A percentile compares a stretch with the other conserved stretches of the same genome.
Evolutionary conservation across 2,329 filamentous ascomycete genomes (phyloP).

Genomic region (Domatiomyces catenatus): DNA sequence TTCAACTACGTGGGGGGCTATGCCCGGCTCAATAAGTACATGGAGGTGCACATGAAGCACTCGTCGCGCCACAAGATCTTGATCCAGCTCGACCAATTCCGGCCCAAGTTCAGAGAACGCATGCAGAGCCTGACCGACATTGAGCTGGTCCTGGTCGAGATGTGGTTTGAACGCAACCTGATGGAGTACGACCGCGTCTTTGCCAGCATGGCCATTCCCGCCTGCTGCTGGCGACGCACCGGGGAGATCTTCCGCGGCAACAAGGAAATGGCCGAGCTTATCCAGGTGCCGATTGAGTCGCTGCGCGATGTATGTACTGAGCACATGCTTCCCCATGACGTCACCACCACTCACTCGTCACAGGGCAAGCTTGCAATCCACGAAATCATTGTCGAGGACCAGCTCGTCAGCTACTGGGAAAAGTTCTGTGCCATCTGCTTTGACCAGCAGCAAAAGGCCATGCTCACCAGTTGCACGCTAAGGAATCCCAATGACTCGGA

Average conservation of each 20-base stretch:
- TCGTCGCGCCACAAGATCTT: constrained; percentile 80
- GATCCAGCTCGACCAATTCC: constrained; percentile 77
- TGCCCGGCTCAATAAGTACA: constrained; percentile 72
- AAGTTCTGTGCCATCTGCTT: constrained; percentile 98
- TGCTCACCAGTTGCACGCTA: constrained; percentile 81
- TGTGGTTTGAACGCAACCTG: constrained; percentile 95
- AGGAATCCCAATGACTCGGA: constrained; percentile 63
- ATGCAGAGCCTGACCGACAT: constrained; percentile 86
- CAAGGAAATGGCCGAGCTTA: constrained; percentile 95
- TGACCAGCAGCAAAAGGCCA: constrained; percentile 81
- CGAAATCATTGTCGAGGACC: constrained; percentile 89
- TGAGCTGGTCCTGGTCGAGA: constrained; percentile 86
- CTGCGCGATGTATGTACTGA: constrained; percentile 62
- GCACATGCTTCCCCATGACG: neutral
- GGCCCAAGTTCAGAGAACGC: constrained; percentile 90
- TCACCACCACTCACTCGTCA: neutral
- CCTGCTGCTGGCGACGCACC: constrained; percentile 91
- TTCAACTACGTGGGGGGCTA: constrained; percentile 99
- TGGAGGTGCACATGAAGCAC: constrained; percentile 73
- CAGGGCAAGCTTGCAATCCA: constrained; percentile 90
- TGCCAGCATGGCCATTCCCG: constrained; percentile 95
- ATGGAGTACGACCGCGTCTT: constrained; percentile 99
- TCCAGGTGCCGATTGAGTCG: constrained; percentile 79
- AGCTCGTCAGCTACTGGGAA: constrained; percentile 94
- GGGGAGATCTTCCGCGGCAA: constrained; percentile 96